Evolutionary conservation across 2,329 filamentous ascomycete genomes (phyloP).

Genomic region (Ascochyta rabiei): DNA sequence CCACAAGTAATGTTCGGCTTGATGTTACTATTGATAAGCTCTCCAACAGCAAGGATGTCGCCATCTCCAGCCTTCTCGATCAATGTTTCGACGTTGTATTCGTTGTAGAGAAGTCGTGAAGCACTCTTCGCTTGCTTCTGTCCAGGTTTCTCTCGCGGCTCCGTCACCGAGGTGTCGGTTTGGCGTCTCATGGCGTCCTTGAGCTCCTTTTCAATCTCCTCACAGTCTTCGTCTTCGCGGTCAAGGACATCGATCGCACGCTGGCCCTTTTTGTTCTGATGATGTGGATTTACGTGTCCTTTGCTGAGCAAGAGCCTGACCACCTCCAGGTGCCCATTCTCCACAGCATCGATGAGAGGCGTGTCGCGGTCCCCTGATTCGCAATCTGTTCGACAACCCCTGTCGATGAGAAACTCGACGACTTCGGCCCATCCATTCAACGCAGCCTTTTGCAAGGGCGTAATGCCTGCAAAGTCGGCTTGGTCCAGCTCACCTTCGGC

Average conservation of each 20-base stretch:
- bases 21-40: constrained; percentile 55
- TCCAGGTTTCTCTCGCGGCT: constrained; percentile 44
- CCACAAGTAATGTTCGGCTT: constrained; percentile 81
- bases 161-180: constrained; percentile 58
- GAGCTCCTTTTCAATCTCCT: constrained; percentile 77
- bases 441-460: constrained; percentile 89
- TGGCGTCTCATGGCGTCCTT: constrained; percentile 61
- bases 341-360: constrained; percentile 91
- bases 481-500: constrained; percentile 87
- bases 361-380: constrained; percentile 81
- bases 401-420: constrained; percentile 82
- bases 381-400: constrained; percentile 83
- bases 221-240: constrained; percentile 75
- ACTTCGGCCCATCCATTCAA: constrained; percentile 86
- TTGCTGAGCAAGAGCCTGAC: constrained; percentile 82
- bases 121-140: constrained; percentile 45
- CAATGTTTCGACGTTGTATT: constrained; percentile 56
- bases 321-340: constrained; percentile 90
- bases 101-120: constrained; percentile 56
- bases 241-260: constrained; percentile 86
- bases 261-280: constrained; percentile 89
- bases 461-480: constrained; percentile 94
- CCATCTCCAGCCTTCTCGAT: constrained; percentile 56
- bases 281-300: constrained; percentile 82
- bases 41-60: constrained; percentile 55